Evolutionary conservation across 495 filamentous ascomycete genomes (phyloP).

Genomic region (Xylaria nigripes): DNA sequence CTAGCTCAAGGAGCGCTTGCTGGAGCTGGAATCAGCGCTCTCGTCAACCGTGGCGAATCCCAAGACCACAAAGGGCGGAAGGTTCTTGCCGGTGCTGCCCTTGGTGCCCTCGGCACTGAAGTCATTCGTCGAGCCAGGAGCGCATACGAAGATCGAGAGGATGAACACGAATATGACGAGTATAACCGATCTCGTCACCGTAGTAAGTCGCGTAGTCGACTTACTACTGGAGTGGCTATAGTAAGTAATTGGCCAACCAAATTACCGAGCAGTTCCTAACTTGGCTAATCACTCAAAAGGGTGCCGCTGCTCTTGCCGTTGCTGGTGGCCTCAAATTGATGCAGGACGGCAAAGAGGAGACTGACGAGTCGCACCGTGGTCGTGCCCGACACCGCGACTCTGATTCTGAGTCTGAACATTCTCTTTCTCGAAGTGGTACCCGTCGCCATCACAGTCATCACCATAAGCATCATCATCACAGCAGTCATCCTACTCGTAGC

Average conservation of each 20-base stretch:
- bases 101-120: constrained; percentile 78
- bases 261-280: no score
- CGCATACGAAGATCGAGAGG: constrained; percentile 57
- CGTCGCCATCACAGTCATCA: constrained; percentile 27
- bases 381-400: constrained; percentile 58
- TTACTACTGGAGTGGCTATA: constrained; percentile 64
- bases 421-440: constrained; percentile 28
- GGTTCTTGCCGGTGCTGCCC: constrained; percentile 67
- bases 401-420: constrained; percentile 17
- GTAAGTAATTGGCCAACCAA: constrained; percentile 31
- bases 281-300: constrained; percentile 10
- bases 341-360: constrained; percentile 57
- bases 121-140: constrained; percentile 63
- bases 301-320: constrained; percentile 61
- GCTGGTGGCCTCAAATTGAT: constrained; percentile 75
- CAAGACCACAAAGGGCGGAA: constrained; percentile 59
- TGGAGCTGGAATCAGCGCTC: constrained; percentile 65
- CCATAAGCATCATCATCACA: not conserved
- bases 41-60: constrained; percentile 57
- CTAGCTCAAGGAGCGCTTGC: constrained; percentile 81
- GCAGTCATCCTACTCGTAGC: constrained; percentile 16
- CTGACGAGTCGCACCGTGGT: constrained; percentile 57
- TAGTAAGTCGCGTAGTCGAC: constrained; percentile 31
- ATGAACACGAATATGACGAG: constrained; percentile 38
- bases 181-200: constrained; percentile 17